Evolutionary conservation across 495 filamentous ascomycete genomes (phyloP).

Genomic region (Penicillium roqueforti): DNA sequence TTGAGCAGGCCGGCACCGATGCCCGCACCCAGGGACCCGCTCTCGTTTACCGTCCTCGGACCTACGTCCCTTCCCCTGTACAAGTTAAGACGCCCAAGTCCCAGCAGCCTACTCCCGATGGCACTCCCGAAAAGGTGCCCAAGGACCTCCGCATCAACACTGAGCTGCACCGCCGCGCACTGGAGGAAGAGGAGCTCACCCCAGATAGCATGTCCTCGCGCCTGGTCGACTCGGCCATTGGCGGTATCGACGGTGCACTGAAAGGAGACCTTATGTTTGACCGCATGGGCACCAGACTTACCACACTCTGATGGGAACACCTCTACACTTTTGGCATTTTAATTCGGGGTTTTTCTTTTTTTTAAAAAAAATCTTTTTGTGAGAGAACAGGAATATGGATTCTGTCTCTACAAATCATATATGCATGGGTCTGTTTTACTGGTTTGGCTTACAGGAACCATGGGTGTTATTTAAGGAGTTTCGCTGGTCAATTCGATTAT

Average conservation of each 20-base stretch:
- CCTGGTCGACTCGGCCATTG: slow-evolving; percentile 51
- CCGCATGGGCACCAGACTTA: slow-evolving; percentile 39
- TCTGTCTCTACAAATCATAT: slow-evolving; percentile 5
- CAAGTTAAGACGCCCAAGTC: slow-evolving; percentile 21
- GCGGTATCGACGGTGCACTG: slow-evolving; percentile 37
- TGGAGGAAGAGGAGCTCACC: slow-evolving; percentile 53
- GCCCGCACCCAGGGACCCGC: slow-evolving; percentile 54
- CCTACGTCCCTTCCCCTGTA: slow-evolving; percentile 38
- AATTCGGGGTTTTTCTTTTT: background rate
- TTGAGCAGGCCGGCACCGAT: slow-evolving; percentile 56
- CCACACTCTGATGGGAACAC: slow-evolving; percentile 22
- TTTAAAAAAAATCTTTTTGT: slow-evolving; percentile 2
- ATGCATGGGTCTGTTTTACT: slow-evolving; percentile 13
- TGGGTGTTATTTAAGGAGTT: slow-evolving; percentile 14
- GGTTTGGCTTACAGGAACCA: slow-evolving; percentile 5
- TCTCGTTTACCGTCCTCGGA: slow-evolving; percentile 40
- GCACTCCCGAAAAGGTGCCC: slow-evolving; percentile 33
- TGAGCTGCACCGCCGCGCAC: slow-evolving; percentile 31
- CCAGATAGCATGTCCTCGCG: slow-evolving; percentile 68
- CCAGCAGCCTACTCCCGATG: slow-evolving; percentile 25
- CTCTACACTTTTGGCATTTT: slow-evolving; percentile 1
- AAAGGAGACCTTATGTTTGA: slow-evolving; percentile 43
- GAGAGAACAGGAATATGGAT: slow-evolving; percentile 7
- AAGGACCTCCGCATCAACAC: slow-evolving; percentile 47
- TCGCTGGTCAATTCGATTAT: background rate